Conservation (phyloP, 2,329 filamentous ascomycete species). For the Aspergillus quadrilineatus region DNA sequence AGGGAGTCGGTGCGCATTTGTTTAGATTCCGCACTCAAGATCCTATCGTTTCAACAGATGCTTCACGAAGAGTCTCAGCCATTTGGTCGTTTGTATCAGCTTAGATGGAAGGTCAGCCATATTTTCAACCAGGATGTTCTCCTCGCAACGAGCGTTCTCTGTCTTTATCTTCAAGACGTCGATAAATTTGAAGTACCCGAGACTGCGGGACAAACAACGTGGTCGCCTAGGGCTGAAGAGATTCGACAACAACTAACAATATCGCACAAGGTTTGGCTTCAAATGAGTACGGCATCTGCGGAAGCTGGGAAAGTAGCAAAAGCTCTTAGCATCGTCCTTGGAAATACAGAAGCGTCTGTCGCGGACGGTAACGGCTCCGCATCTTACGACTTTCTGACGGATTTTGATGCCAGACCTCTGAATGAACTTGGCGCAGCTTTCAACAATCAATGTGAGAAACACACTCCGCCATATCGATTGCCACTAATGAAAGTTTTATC, state of each 20-base stretch:
- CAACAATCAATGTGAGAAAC: background rate
- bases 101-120: conserved; percentile 2
- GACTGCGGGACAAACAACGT: background rate
- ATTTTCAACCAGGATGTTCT: conserved; percentile 1
- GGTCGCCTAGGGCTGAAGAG: background rate
- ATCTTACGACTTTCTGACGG: background rate
- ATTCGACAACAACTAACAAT: background rate
- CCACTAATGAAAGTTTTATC: too few species aligned
- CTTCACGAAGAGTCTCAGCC: background rate
- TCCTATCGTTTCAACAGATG: background rate
- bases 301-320: conserved; percentile 1
- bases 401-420: background rate
- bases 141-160: background rate
- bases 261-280: background rate
- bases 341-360: background rate
- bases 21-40: background rate
- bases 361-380: background rate
- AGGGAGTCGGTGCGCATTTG: background rate
- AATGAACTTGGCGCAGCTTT: background rate
- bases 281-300: background rate
- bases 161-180: background rate
- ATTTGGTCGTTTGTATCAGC: background rate
- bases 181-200: background rate
- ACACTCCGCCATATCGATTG: too few species aligned
- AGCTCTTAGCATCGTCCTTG: conserved; percentile 1